Percentiles rank a stretch among this genome's conserved stretches.
Evolutionary conservation across 2,329 filamentous ascomycete species (phyloP).

Genomic region (Penicillium brevicompactum): DNA sequence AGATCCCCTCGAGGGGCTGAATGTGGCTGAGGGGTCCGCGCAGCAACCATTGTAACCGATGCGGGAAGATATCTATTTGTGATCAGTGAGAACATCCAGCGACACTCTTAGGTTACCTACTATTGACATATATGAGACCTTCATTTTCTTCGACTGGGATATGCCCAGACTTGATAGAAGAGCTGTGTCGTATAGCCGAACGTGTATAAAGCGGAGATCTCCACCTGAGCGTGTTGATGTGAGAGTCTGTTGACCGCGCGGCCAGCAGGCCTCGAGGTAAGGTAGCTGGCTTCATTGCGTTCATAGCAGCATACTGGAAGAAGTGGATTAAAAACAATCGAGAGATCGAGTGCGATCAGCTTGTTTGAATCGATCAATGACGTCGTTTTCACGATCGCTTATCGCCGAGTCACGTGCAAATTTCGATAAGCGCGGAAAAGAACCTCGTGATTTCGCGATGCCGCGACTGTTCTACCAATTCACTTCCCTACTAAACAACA

Average conservation of each 20-base stretch:
- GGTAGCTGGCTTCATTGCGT: constrained; percentile 24
- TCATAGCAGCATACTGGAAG: neutral
- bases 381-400: constrained; percentile 8
- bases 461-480: constrained; percentile 1
- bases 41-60: constrained; percentile 68
- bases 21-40: constrained; percentile 53
- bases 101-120: constrained; percentile 50
- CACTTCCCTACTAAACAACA: constrained; percentile 7
- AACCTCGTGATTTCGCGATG: constrained; percentile 2
- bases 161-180: constrained; percentile 72
- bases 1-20: constrained; percentile 49
- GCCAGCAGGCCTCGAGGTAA: constrained; percentile 13
- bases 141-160: constrained; percentile 77
- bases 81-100: constrained; percentile 9
- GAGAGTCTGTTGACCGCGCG: constrained; percentile 2
- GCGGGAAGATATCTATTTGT: constrained; percentile 74
- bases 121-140: constrained; percentile 86
- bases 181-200: constrained; percentile 42
- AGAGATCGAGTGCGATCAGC: neutral
- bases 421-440: constrained; percentile 5
- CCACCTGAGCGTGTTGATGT: constrained; percentile 8
- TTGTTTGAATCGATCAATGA: constrained; percentile 7
- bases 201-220: constrained; percentile 15
- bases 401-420: constrained; percentile 6
- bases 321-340: neutral